Evolutionary conservation across 179 eudicot species (phyloP), one percentile per base, ranked within the genome.

Genomic region (Corrigiola litoralis): DNA sequence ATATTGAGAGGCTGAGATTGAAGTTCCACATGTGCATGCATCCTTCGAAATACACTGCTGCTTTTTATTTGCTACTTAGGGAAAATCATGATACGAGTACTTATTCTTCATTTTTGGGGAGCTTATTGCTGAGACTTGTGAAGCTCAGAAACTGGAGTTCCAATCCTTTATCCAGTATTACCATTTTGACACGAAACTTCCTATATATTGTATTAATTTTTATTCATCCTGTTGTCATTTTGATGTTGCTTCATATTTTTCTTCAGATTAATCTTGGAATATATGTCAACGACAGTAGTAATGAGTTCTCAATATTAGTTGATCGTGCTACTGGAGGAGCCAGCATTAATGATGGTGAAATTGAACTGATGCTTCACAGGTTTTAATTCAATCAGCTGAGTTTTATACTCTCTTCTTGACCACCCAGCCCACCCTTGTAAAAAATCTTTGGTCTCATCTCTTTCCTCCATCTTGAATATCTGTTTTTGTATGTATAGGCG

Each of bases 361-460:
- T 92, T 48, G 98, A 92, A 70, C 68, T 92, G 32, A 89, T 92
- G 98, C 87, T 92, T 61, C 98, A 89, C 56, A 87, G 98, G 98
- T 87, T 64, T 62, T 34, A 48, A 33, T 51, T 72, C 55, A 55
- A 13, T 48, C 63, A 7, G 47, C 7, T n/a, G n/a, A n/a, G n/a
- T 20, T 37, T 14, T 50, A 21, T 29, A 24, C 18, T 40, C 71
- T 18, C 5, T 32, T 28, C 16, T 17, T 20, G 3, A 34, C 4
- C 24, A 20, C n/a, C 28, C 7, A 32, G 4, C 5, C 38, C 27
- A 18, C 44, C 29, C 46, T 59, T n/a, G 32, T 11, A 7, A 33
- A 58, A 33, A 11, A 44, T 4, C 16, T 23, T 51, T 32, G 52
- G 13, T 12, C 60, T 31, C 41, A n/a, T 18, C 8, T 32, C 56